These are phyloP conservation scores for Saxispiralis lemnorum DNA, from an alignment of 495 filamentous ascomycete species.

Conservation along the genomic window DNA sequence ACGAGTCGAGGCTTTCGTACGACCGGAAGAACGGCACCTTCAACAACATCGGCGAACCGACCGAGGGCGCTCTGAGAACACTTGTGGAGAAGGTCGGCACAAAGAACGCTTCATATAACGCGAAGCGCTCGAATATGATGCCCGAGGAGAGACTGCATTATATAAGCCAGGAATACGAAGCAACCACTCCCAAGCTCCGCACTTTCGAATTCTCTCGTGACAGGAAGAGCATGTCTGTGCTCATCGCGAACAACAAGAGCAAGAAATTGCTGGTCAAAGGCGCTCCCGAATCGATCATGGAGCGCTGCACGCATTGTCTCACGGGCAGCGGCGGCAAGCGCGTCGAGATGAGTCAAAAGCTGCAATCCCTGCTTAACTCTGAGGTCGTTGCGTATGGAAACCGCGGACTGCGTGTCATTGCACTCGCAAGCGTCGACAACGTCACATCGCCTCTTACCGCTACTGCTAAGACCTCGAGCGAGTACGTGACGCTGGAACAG, in stretches of 20 bases:
- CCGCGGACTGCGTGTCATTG: constrained; percentile 84
- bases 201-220: constrained; percentile 97
- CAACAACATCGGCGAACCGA: constrained; percentile 84
- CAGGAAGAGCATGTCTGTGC: constrained; percentile 97
- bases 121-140: constrained; percentile 30
- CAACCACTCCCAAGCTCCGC: constrained; percentile 50
- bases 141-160: constrained; percentile 48
- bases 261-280: constrained; percentile 89
- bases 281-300: constrained; percentile 82
- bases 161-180: constrained; percentile 72
- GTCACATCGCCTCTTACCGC: constrained; percentile 37
- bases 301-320: constrained; percentile 67
- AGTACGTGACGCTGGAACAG: constrained; percentile 78
- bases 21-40: constrained; percentile 56
- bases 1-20: constrained; percentile 67
- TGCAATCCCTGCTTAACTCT: constrained; percentile 47
- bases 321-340: constrained; percentile 58
- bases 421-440: constrained; percentile 64
- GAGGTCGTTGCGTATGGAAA: constrained; percentile 83
- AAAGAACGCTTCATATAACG: constrained; percentile 38
- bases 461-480: constrained; percentile 59
- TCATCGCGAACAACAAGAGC: constrained; percentile 47
- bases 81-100: constrained; percentile 90
- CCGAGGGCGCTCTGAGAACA: constrained; percentile 81
- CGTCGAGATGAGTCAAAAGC: constrained; percentile 48